Evolutionary conservation across 1,139 yeast genomes (phyloP), one percentile per base, ranked within the genome.

Genomic region (Taphrina betulina): DNA sequence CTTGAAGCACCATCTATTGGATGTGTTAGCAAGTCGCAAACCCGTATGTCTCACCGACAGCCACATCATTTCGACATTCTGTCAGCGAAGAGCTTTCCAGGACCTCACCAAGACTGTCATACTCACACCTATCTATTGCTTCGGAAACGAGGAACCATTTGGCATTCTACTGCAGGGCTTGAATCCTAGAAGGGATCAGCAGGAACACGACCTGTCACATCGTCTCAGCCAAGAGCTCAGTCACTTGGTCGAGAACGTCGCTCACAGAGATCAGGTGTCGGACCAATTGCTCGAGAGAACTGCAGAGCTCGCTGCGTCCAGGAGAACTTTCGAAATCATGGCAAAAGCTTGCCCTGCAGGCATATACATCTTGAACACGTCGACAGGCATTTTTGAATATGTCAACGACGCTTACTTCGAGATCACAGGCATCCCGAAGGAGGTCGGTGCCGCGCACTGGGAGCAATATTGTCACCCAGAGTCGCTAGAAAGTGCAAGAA

Each of bases 351-450:
- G 38, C 12, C 48, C 38, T 1, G 38, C 48, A 3, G 48, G 48
- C 28, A 43, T 43, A 43, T 43, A 31, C 38, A 43, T 43, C 38
- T 8, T 29, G 5, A 43, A 43, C 20, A 31, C 20, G 26, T 17
- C 36, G 10, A 31, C 48, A 7, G 38, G 38, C 2, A 2, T 12
- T 1, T 43, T 19, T 14, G 48, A 43, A 20, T 43, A 31, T 20
- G 48, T 31, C 26, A 43, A 43, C 19, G 48, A 43, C 22, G 48
- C 48, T 5, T 43, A 43, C 17, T 43, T 19, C 28, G 38, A 31
- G 5, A 29, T 43, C 12, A 43, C 48, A 14, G 48, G 48, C 17
- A 43, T 43, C 17, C 48, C 48, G 19, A 31, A 29, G 26, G 36
- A 29, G 12, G 48, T 23, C 16, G 48, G 38, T 7, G 31, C 31